Percentiles rank a stretch among this genome's conserved stretches.
Conservation (phyloP, 371 early-diverging fungal species). For the Mitosporidium daphniae region DNA sequence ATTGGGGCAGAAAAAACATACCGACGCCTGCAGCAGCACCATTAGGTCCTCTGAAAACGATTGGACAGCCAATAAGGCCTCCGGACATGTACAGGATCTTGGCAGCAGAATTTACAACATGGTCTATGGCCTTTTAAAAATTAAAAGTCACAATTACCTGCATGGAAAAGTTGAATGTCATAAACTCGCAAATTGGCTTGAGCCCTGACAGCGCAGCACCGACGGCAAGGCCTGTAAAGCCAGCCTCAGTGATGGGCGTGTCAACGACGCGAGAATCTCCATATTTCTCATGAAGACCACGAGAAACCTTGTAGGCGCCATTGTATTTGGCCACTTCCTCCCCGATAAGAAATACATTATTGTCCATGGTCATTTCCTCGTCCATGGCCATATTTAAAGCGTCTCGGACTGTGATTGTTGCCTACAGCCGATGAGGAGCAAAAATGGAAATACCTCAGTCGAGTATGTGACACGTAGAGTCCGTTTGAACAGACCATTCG, state of each 20-base stretch:
- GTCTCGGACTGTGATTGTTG: conserved; percentile 77
- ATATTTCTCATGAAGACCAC: conserved; percentile 82
- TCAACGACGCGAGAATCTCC: conserved; percentile 84
- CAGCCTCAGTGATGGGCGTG: conserved; percentile 96
- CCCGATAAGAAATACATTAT: conserved; percentile 65
- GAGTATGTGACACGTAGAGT: no score
- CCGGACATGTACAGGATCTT: conserved; percentile 96
- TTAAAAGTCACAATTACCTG: conserved; percentile 20
- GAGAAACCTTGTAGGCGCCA: conserved; percentile 94
- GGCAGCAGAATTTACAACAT: conserved; percentile 94
- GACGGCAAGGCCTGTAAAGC: conserved; percentile 89
- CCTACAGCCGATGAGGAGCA: no score
- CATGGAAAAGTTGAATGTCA: conserved; percentile 99
- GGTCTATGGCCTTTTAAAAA: conserved; percentile 59
- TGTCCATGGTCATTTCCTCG: conserved; percentile 74
- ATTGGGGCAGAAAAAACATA: no score
- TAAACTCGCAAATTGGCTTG: conserved; percentile 94
- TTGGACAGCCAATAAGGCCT: conserved; percentile 46
- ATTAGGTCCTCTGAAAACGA: conserved; percentile 97
- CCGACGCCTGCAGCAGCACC: conserved; percentile 89
- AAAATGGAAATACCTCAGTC: no score
- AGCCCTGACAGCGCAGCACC: conserved; percentile 79
- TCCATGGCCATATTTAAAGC: conserved; percentile 87
- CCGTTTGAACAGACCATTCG: no score
- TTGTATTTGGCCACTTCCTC: conserved; percentile 94